These are phyloP conservation scores for Microdochium paspali DNA, from an alignment of 2,329 filamentous ascomycete species.

Conservation along the genomic window DNA sequence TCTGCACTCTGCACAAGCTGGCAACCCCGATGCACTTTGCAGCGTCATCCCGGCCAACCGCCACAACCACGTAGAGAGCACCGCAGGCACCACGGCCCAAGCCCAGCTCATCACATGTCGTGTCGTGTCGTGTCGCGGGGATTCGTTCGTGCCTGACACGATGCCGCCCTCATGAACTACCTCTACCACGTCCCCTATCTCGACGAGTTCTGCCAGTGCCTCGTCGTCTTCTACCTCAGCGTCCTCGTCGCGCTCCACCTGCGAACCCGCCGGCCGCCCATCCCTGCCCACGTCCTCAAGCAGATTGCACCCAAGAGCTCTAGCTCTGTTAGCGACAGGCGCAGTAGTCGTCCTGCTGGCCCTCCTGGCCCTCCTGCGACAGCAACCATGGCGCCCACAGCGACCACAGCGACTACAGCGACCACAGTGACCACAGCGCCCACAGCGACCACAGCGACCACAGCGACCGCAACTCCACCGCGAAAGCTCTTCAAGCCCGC, in stretches of 20 bases:
- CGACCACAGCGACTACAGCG: conserved; percentile 12
- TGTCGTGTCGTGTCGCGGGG: too few relatives aligned
- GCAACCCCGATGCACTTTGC: too few relatives aligned
- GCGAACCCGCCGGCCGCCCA: neutral
- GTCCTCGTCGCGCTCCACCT: neutral
- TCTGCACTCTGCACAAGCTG: too few relatives aligned
- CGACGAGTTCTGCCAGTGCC: conserved; percentile 10
- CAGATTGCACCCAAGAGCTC: too few relatives aligned
- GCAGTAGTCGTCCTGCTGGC: too few relatives aligned
- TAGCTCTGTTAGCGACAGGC: too few relatives aligned
- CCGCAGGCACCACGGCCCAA: too few relatives aligned
- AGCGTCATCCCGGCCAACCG: too few relatives aligned
- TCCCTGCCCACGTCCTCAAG: too few relatives aligned
- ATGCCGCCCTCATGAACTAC: conserved; percentile 8
- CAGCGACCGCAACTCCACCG: conserved; percentile 11
- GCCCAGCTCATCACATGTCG: too few relatives aligned
- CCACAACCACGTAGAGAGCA: too few relatives aligned
- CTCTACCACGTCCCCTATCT: conserved; percentile 4
- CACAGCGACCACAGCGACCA: conserved; percentile 14
- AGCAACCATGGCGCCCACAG: conserved; percentile 16
- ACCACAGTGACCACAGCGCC: conserved; percentile 13
- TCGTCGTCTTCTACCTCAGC: conserved; percentile 9
- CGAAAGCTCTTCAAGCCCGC: conserved; percentile 22
- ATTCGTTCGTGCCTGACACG: too few relatives aligned
- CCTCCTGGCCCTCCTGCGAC: conserved; percentile 9